phyloP scores from a whole-genome alignment of 495 filamentous ascomycete genomes.

The Podospora anserina region DNA sequence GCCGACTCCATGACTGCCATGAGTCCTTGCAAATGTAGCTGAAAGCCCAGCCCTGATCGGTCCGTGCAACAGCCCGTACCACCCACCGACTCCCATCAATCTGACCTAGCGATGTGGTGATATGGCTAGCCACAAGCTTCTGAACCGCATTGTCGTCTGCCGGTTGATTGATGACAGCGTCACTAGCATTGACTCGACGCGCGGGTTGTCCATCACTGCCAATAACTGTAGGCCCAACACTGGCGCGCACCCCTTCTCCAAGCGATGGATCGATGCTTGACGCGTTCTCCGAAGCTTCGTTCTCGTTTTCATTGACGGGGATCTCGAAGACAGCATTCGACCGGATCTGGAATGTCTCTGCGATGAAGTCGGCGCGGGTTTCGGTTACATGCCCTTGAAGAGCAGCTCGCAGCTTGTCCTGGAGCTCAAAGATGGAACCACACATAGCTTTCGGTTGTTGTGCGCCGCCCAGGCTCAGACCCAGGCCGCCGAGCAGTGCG shows the following conservation, averaged over 20 bases:
- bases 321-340: constrained; percentile 37
- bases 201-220: constrained; percentile 11
- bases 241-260: constrained; percentile 20
- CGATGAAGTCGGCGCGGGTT: constrained; percentile 41
- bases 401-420: constrained; percentile 34
- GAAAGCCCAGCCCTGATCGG: constrained; percentile 46
- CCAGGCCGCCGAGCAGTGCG: constrained; percentile 28
- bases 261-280: constrained; percentile 30
- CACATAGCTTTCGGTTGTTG: constrained; percentile 35
- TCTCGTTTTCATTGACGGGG: constrained; percentile 31
- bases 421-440: constrained; percentile 40
- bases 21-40: constrained; percentile 49
- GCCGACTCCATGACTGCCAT: constrained; percentile 44
- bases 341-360: constrained; percentile 39
- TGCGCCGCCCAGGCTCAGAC: constrained; percentile 17
- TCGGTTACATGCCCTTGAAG: constrained; percentile 36
- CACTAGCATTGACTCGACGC: constrained; percentile 33
- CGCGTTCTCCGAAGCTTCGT: constrained; percentile 29
- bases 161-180: constrained; percentile 43
- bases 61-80: constrained; percentile 38
- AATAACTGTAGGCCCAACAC: constrained; percentile 9
- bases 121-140: constrained; percentile 39
- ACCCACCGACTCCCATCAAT: constrained; percentile 44
- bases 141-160: constrained; percentile 43
- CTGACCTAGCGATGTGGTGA: constrained; percentile 36